phyloP scores from a whole-genome alignment of 1,139 yeast species.

The Scheffersomyces lignicola region DNA sequence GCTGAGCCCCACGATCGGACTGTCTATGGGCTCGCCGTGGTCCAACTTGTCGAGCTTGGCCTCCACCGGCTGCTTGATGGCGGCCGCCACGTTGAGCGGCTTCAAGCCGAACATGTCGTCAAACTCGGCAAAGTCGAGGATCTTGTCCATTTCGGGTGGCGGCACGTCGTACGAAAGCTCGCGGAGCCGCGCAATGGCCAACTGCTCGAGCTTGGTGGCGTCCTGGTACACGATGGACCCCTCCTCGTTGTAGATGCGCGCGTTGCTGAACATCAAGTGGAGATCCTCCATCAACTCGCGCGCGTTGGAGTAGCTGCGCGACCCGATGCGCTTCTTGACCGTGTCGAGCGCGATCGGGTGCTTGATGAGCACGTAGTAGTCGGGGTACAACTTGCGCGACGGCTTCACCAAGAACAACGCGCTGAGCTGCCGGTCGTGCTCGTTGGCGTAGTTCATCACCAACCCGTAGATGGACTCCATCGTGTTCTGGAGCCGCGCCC shows the following conservation, averaged over 20 bases:
- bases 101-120: conserved; percentile 47
- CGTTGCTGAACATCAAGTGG: conserved; percentile 78
- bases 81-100: conserved; percentile 30
- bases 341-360: conserved; percentile 81
- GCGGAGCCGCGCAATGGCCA: conserved; percentile 36
- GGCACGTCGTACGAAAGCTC: conserved; percentile 23
- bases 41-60: conserved; percentile 20
- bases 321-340: conserved; percentile 58
- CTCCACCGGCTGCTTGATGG: conserved; percentile 27
- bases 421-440: conserved; percentile 44
- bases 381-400: conserved; percentile 75
- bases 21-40: conserved; percentile 22
- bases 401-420: conserved; percentile 71
- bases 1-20: conserved; percentile 18
- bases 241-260: conserved; percentile 84
- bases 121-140: conserved; percentile 49
- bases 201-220: conserved; percentile 63
- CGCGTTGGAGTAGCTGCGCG: conserved; percentile 51
- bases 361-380: conserved; percentile 76
- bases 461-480: conserved; percentile 46
- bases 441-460: conserved; percentile 44
- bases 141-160: conserved; percentile 28
- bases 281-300: conserved; percentile 71
- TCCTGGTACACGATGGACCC: conserved; percentile 82
- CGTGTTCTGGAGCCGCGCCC: conserved; percentile 41